These are phyloP conservation scores for Aspergillus eucalypticola DNA, from an alignment of 2,329 filamentous ascomycete species.

Conservation along the genomic window DNA sequence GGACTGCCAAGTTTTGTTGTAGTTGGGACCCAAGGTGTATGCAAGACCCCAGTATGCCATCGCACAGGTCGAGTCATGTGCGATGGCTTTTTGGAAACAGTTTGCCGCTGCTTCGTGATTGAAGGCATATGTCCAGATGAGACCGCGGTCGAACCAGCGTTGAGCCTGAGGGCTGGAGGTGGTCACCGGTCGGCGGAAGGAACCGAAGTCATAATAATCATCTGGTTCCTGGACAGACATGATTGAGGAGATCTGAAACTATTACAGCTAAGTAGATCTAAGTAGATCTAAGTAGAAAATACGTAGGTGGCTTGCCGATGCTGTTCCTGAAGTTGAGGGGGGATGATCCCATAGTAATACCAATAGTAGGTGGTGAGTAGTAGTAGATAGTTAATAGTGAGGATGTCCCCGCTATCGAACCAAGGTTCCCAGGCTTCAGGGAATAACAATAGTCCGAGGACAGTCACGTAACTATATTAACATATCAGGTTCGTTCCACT, in stretches of 20 bases:
- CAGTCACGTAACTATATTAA: too few relatives aligned
- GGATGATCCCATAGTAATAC: too few relatives aligned
- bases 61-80: constrained; percentile 36
- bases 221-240: not conserved
- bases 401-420: too few relatives aligned
- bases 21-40: constrained; percentile 72
- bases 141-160: constrained; percentile 37
- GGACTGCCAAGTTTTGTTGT: constrained; percentile 75
- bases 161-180: constrained; percentile 31
- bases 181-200: constrained; percentile 36
- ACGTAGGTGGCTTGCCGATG: too few relatives aligned
- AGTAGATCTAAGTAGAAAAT: too few relatives aligned
- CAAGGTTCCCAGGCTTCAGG: too few relatives aligned
- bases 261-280: too few relatives aligned
- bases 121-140: constrained; percentile 41
- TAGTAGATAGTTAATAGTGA: too few relatives aligned
- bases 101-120: constrained; percentile 42
- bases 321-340: too few relatives aligned
- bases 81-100: constrained; percentile 41
- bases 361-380: too few relatives aligned
- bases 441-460: too few relatives aligned
- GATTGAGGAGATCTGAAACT: constrained; percentile 9
- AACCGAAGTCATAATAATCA: constrained; percentile 33
- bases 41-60: constrained; percentile 50
- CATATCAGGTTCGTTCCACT: too few relatives aligned